Evolutionary conservation across 192 early-diverging fungal species (phyloP).

Genomic region (Podila horticola): DNA sequence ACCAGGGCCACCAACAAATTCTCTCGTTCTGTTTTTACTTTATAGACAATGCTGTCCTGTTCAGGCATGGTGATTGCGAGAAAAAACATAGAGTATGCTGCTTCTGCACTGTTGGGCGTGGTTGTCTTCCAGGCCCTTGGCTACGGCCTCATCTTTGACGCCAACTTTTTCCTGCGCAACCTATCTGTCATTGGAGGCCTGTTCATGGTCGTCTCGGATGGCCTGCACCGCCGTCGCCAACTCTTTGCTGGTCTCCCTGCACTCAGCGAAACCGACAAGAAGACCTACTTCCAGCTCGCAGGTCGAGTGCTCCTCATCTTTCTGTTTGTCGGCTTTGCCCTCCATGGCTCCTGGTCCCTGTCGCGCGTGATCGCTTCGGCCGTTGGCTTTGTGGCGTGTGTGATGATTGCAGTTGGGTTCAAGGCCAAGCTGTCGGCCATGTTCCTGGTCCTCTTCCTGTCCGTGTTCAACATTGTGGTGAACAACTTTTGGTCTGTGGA

Average conservation of each 20-base stretch:
- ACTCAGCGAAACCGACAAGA: conserved; percentile 83
- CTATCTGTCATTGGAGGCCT: conserved; percentile 93
- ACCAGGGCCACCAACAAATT: too few relatives aligned
- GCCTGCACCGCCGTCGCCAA: conserved; percentile 69
- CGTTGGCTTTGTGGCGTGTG: conserved; percentile 83
- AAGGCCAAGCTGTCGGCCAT: conserved; percentile 98
- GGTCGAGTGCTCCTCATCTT: conserved; percentile 93
- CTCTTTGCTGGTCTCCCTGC: conserved; percentile 92
- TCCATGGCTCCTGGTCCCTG: conserved; percentile 85
- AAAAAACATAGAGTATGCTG: conserved; percentile 84
- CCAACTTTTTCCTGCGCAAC: conserved; percentile 90
- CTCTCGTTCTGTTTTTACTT: too few relatives aligned
- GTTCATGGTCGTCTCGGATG: conserved; percentile 93
- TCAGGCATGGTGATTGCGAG: conserved; percentile 86
- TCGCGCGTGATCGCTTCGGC: conserved; percentile 76
- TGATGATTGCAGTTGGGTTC: conserved; percentile 97
- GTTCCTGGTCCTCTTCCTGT: conserved; percentile 90
- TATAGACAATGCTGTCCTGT: conserved; percentile 77
- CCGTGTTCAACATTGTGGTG: conserved; percentile 89
- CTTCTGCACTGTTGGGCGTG: conserved; percentile 84
- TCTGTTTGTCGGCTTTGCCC: conserved; percentile 89
- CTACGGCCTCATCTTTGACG: conserved; percentile 93
- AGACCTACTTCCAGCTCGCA: conserved; percentile 90
- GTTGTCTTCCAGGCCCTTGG: conserved; percentile 91
- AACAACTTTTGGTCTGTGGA: conserved; percentile 98